phyloP scores from a whole-genome alignment of 805 yeast genomes.

The Tetrapisispora namnaoensis region DNA sequence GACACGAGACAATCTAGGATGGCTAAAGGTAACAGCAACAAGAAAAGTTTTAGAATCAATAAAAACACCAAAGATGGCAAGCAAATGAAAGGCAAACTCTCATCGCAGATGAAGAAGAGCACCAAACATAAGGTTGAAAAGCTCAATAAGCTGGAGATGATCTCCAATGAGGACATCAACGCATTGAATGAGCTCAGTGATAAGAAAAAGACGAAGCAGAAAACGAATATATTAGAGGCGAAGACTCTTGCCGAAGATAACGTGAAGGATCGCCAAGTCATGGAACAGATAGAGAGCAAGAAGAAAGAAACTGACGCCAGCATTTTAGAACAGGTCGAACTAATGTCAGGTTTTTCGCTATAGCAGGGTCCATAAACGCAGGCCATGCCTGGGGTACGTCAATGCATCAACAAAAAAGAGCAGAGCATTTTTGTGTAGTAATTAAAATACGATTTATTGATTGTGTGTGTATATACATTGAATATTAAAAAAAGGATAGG shows the following conservation, averaged over 20 bases:
- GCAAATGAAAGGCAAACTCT: slow-evolving; percentile 6
- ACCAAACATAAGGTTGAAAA: slow-evolving; percentile 18
- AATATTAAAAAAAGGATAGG: background rate
- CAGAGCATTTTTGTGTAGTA: background rate
- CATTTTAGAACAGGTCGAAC: slow-evolving; percentile 26
- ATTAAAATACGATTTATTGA: background rate
- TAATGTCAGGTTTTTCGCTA: slow-evolving; percentile 27
- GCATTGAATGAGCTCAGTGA: background rate
- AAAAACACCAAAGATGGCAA: background rate
- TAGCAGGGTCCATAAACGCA: slow-evolving; percentile 3
- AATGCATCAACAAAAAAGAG: background rate
- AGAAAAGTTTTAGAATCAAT: background rate
- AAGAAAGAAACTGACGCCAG: slow-evolving; percentile 23
- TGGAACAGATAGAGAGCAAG: slow-evolving; percentile 12
- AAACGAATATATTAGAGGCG: slow-evolving; percentile 10
- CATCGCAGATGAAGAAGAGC: slow-evolving; percentile 20
- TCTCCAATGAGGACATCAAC: slow-evolving; percentile 5
- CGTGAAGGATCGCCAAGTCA: slow-evolving; percentile 18
- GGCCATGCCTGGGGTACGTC: too few species aligned
- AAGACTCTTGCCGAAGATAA: slow-evolving; percentile 20
- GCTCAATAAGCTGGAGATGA: slow-evolving; percentile 13
- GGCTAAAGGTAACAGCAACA: background rate
- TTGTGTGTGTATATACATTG: slow-evolving; percentile 1
- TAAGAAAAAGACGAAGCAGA: background rate
- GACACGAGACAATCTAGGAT: background rate